Evolutionary conservation across 73 alveolate genomes (phyloP).

Genomic region (Tetrahymena elliotti): DNA sequence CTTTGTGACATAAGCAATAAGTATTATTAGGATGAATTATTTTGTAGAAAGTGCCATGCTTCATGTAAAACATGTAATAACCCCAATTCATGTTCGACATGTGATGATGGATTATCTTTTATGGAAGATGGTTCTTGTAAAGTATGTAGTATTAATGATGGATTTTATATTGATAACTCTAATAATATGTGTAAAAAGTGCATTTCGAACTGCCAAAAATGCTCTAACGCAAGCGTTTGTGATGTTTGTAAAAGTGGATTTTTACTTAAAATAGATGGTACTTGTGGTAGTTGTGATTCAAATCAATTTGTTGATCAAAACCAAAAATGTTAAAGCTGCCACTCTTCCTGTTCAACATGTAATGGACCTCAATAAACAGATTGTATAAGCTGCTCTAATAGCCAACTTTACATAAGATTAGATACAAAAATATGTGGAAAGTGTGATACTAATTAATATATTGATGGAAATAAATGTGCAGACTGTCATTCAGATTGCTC

Average conservation of each 20-base stretch:
- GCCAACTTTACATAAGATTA: not conserved
- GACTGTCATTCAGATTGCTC: not conserved
- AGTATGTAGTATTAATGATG: not conserved
- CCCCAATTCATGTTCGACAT: not conserved
- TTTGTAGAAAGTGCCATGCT: not conserved
- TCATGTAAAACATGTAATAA: not conserved
- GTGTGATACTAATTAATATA: not conserved
- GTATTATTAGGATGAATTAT: not conserved
- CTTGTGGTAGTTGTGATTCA: not conserved
- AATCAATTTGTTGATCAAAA: not conserved
- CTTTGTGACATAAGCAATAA: not conserved
- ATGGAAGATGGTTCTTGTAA: not conserved
- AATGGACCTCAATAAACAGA: not conserved
- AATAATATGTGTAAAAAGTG: not conserved
- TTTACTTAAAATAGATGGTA: not conserved
- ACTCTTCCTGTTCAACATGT: not conserved
- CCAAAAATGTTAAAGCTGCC: not conserved
- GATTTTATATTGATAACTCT: not conserved
- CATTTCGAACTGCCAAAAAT: not conserved
- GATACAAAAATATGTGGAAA: not conserved
- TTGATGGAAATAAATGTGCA: not conserved
- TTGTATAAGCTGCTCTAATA: not conserved
- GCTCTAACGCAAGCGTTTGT: not conserved
- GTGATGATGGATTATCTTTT: not conserved
- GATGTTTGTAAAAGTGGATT: not conserved